Evolutionary conservation across 2,329 filamentous ascomycete species (phyloP).

Genomic region (Calonectria naviculata): DNA sequence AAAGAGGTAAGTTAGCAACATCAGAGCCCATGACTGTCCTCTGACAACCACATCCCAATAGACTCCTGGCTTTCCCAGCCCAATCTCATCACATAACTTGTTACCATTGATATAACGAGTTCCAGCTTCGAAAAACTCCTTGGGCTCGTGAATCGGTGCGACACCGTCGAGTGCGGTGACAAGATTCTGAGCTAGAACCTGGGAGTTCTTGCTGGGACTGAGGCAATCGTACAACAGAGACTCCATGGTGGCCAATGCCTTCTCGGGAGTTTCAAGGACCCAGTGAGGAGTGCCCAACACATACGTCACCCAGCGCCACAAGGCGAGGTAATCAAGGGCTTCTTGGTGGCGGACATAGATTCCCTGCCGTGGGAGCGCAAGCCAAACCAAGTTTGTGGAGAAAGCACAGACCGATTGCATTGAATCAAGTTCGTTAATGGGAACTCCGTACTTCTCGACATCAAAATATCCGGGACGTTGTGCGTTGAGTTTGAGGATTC

Average conservation of each 20-base stretch:
- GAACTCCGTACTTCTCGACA: constrained; percentile 65
- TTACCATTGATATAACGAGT: constrained; percentile 12
- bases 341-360: constrained; percentile 19
- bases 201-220: neutral
- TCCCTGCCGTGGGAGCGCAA: constrained; percentile 12
- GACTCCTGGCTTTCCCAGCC: neutral
- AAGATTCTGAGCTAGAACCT: neutral
- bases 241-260: neutral
- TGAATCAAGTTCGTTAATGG: constrained; percentile 38
- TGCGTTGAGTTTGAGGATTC: constrained; percentile 67
- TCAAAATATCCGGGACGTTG: constrained; percentile 69
- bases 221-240: constrained; percentile 5
- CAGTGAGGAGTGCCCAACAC: constrained; percentile 1
- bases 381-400: constrained; percentile 14
- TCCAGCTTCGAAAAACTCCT: constrained; percentile 7
- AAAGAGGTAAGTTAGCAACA: neutral
- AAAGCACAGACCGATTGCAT: constrained; percentile 11
- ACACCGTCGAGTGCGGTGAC: neutral
- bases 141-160: neutral
- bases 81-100: constrained; percentile 6
- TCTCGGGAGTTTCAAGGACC: constrained; percentile 5
- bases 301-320: constrained; percentile 17
- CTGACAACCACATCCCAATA: constrained; percentile 5
- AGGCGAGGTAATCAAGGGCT: constrained; percentile 14
- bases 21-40: constrained; percentile 3